Percentiles rank a stretch among this genome's conserved stretches.
Evolutionary conservation across 73 alveolate species (phyloP).

Genomic region (Strombidium stylifer): DNA sequence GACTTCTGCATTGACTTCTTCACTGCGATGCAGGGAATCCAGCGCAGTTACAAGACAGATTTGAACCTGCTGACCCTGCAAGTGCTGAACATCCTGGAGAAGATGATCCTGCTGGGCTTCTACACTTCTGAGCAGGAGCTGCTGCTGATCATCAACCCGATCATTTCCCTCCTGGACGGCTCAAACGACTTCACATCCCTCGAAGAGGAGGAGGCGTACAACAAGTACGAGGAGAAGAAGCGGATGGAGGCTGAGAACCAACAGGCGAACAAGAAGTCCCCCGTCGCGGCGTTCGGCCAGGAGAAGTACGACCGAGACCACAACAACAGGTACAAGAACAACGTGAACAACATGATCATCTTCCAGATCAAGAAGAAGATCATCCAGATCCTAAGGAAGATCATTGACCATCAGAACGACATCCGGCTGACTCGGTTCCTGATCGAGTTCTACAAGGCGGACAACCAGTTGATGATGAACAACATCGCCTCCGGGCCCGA

Average conservation of each 20-base stretch:
- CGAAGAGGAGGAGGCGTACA: slow-evolving; percentile 23
- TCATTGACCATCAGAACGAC: slow-evolving; percentile 37
- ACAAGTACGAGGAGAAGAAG: not conserved
- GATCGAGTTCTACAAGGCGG: slow-evolving; percentile 13
- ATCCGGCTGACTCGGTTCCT: slow-evolving; percentile 30
- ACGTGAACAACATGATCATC: slow-evolving; percentile 32
- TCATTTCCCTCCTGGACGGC: slow-evolving; percentile 49
- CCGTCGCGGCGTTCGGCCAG: not conserved
- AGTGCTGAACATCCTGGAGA: slow-evolving; percentile 11
- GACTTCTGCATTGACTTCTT: slow-evolving; percentile 30
- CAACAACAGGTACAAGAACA: slow-evolving; percentile 38
- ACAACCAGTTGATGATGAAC: not conserved
- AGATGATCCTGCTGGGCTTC: slow-evolving; percentile 42
- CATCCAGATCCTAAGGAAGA: slow-evolving; percentile 6
- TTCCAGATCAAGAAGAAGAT: slow-evolving; percentile 34
- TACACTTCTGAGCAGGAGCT: slow-evolving; percentile 38
- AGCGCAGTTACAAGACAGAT: slow-evolving; percentile 24
- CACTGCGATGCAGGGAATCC: slow-evolving; percentile 4
- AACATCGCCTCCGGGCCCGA: too few relatives aligned
- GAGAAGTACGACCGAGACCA: not conserved
- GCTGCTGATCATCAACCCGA: slow-evolving; percentile 29
- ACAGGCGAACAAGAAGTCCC: not conserved
- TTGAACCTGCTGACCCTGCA: slow-evolving; percentile 5
- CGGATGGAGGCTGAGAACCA: not conserved
- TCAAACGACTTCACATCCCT: slow-evolving; percentile 28